Evolutionary conservation across 2,329 filamentous ascomycete genomes (phyloP), one percentile per base, ranked within the genome.

Genomic region (Colletotrichum trifolii): DNA sequence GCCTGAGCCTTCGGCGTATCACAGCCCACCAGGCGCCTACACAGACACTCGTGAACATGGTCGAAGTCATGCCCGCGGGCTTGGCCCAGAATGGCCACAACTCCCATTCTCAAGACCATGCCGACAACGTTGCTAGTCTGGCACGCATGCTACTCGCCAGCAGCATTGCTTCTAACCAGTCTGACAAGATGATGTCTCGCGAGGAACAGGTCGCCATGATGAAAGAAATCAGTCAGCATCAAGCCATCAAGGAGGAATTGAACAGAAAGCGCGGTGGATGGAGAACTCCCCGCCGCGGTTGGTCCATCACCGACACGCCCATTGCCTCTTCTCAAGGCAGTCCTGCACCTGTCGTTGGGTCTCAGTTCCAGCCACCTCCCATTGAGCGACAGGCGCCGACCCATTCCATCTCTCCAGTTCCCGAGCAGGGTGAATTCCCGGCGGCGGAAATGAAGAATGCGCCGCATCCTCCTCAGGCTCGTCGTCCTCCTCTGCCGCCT

Each of bases 241-340:
- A 71, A 15, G 72, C 74, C 42, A 76, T 75, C 62, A 73, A 76
- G 60, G 76, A 73, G 60, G 80, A 83, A 58, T 71, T 79, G 17
- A 76, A 71, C 67, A 71, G 73, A 48, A 75, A 77, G 69, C 76
- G 76, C 38, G 73, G 72, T 13, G 63, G 74, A 64, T 76, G 78
- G 69, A 77, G 77, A 52, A 68, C 76, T 7, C 81, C 82, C 2
- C 75, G 81, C 46, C 78, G 82, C 45, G 81, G 82, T 13, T 82
- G 81, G 73, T 83, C 82, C 38, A 77, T 82, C 71, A 78, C 79
- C 47, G 81, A 84, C 45, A 81, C 81, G 56, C 76, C 67, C 42
- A 65, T 55, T 13, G 54, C 66, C 59, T 68, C 68, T 12, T 64
- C 67, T 54, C 59, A 69, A 59, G 66, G 56, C 65, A 25, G 64